phyloP scores from a whole-genome alignment of 345 rosid species.

The Ceriops tagal region DNA sequence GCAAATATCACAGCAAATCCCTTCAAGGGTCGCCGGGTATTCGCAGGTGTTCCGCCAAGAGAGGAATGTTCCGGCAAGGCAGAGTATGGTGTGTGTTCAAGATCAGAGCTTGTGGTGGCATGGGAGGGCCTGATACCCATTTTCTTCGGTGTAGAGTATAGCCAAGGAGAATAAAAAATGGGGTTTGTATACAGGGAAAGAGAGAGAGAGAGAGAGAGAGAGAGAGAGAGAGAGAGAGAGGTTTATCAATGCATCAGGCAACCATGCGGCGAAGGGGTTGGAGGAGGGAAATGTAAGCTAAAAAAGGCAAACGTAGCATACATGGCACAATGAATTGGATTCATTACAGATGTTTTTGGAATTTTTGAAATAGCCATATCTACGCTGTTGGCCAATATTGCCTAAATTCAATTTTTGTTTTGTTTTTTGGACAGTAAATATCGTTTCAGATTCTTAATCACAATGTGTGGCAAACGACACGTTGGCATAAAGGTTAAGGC shows the following conservation, averaged over 20 bases:
- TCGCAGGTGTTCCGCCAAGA: conserved; percentile 1
- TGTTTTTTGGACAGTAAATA: neutral
- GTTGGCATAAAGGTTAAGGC: neutral
- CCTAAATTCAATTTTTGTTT: neutral
- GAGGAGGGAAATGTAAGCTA: too few relatives aligned
- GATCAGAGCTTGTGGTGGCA: neutral
- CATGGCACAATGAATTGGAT: too few relatives aligned
- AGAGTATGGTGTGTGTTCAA: conserved; percentile 22
- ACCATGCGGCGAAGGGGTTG: too few relatives aligned
- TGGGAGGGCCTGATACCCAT: conserved; percentile 24
- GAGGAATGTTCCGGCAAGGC: conserved; percentile 40
- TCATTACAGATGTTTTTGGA: neutral
- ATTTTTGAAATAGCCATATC: neutral
- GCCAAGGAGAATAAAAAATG: neutral
- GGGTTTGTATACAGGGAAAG: conserved; percentile 6
- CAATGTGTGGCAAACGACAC: neutral
- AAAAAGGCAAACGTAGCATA: too few relatives aligned
- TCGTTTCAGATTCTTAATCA: neutral
- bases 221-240: neutral
- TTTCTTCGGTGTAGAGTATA: neutral
- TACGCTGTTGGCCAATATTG: too few relatives aligned
- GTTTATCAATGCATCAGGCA: too few relatives aligned
- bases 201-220: neutral
- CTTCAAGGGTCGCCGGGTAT: conserved; percentile 33
- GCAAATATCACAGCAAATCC: conserved; percentile 21